Conservation (phyloP, 2,329 filamentous ascomycete species). For the Calonectria ilicicola region DNA sequence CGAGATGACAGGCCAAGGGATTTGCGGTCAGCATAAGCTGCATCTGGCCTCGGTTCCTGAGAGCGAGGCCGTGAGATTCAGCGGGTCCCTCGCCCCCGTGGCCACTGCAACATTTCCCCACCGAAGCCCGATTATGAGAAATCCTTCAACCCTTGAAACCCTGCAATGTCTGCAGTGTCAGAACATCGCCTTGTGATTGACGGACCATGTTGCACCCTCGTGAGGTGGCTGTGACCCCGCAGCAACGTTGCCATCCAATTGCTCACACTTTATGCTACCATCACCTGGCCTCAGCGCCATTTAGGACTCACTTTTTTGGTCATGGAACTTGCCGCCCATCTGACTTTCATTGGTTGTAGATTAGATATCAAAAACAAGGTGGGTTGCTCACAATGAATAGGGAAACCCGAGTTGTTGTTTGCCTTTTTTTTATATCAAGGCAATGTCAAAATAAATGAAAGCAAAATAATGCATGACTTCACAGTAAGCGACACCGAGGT, state of each 20-base stretch:
- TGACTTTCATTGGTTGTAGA: not conserved
- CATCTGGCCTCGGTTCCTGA: not conserved
- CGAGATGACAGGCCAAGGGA: not conserved
- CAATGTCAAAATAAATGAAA: no score
- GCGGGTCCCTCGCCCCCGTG: not conserved
- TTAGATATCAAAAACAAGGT: not conserved
- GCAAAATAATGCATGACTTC: no score
- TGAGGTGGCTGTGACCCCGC: constrained; percentile 1
- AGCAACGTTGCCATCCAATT: not conserved
- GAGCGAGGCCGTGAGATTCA: not conserved
- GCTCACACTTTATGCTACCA: not conserved
- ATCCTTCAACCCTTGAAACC: not conserved
- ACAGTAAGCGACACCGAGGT: no score
- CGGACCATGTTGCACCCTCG: not conserved
- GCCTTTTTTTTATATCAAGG: no score
- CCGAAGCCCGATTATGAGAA: not conserved
- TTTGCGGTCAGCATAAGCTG: not conserved
- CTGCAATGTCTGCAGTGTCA: not conserved
- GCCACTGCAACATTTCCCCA: not conserved
- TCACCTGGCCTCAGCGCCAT: not conserved
- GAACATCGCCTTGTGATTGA: not conserved
- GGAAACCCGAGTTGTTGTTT: no score
- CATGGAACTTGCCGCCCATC: not conserved
- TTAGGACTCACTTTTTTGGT: not conserved
- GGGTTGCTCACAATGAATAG: not conserved